A percentile compares a stretch with the other conserved stretches of the same genome.
Conservation (phyloP, 2,329 filamentous ascomycete genomes). For the Torrubiellomyces zombiae region DNA sequence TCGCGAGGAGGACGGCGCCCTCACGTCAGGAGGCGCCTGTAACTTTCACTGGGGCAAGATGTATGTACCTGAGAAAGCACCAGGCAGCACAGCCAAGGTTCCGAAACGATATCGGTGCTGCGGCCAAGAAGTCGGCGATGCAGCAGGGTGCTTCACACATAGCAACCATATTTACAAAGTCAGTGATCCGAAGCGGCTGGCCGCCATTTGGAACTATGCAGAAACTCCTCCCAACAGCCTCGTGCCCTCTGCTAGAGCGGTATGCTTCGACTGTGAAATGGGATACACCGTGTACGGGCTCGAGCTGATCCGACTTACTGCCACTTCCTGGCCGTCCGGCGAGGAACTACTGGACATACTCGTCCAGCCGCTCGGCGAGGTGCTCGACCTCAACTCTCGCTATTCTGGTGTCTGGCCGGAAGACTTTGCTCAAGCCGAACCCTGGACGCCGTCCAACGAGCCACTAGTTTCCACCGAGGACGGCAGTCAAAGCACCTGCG, state of each 20-base stretch:
- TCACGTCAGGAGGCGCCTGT: slow-evolving; percentile 64
- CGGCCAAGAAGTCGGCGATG: slow-evolving; percentile 53
- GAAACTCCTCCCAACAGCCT: slow-evolving; percentile 52
- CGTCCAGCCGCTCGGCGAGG: slow-evolving; percentile 66
- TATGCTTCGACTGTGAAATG: slow-evolving; percentile 96
- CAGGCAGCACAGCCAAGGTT: slow-evolving; percentile 37
- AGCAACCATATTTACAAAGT: slow-evolving; percentile 79
- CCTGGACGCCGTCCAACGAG: slow-evolving; percentile 22
- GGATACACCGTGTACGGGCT: slow-evolving; percentile 79
- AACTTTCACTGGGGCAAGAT: slow-evolving; percentile 64
- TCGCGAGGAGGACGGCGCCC: slow-evolving; percentile 55
- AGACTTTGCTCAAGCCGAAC: slow-evolving; percentile 52
- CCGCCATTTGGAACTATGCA: slow-evolving; percentile 62
- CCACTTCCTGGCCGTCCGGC: slow-evolving; percentile 70
- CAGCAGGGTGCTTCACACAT: slow-evolving; percentile 54
- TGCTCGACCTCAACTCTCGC: slow-evolving; percentile 80
- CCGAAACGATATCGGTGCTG: slow-evolving; percentile 65
- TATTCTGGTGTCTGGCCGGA: slow-evolving; percentile 77
- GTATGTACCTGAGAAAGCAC: slow-evolving; percentile 38
- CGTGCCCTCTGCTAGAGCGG: slow-evolving; percentile 37
- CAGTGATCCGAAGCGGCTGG: slow-evolving; percentile 57
- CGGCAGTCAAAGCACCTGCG: slow-evolving; percentile 8
- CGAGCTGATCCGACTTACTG: slow-evolving; percentile 80
- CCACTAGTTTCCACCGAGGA: not conserved
- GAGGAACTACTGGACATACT: slow-evolving; percentile 66